Percentiles rank a stretch among this genome's conserved stretches.
Evolutionary conservation across 306 rosid genomes (phyloP).

Genomic region (Boehmeria nivea): DNA sequence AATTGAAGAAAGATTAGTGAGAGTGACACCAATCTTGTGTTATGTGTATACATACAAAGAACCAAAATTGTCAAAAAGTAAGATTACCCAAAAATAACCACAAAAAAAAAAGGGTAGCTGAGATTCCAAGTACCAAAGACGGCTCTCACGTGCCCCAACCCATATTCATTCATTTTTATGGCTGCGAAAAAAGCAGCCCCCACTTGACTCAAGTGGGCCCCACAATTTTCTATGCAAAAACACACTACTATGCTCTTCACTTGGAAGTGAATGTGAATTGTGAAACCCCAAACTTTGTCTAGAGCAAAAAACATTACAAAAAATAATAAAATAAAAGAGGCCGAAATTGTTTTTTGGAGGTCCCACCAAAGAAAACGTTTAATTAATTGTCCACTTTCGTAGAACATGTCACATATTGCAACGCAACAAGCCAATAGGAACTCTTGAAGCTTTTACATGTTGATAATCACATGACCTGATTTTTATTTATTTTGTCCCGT

Average conservation of each 20-base stretch:
- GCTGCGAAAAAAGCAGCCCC: not conserved
- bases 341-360: too few species aligned
- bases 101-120: not conserved
- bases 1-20: not conserved
- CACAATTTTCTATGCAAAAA: not conserved
- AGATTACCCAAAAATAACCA: not conserved
- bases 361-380: too few species aligned
- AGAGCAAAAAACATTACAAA: too few species aligned
- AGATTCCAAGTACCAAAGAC: not conserved
- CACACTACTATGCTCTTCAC: not conserved
- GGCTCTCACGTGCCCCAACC: slow-evolving; percentile 16
- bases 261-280: not conserved
- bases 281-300: too few species aligned
- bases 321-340: too few species aligned
- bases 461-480: too few species aligned
- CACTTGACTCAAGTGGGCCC: not conserved
- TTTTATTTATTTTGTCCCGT: too few species aligned
- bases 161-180: not conserved
- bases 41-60: too few species aligned
- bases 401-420: not conserved
- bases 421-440: not conserved
- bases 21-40: not conserved
- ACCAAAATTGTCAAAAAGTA: too few species aligned
- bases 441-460: too few species aligned
- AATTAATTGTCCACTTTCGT: not conserved